Base-by-base conservation (phyloP, 2,329 filamentous ascomycete genomes). In the Phyllosticta paracitricarpa region DNA sequence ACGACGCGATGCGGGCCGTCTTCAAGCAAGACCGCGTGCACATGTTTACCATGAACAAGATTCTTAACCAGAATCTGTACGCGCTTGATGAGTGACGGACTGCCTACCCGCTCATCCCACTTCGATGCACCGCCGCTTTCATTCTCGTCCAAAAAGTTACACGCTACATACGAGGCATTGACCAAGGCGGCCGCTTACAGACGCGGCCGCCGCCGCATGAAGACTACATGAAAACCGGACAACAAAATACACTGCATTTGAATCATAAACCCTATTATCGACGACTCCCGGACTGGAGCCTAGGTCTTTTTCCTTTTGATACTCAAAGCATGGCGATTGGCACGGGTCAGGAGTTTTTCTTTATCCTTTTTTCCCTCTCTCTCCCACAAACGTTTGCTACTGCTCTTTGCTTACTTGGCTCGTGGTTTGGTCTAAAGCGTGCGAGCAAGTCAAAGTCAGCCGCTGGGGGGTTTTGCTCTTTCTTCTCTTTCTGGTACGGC, bases 41-140 rank as follows among this genome's bases (percentile, higher is more conserved):
- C 76, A 99, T 99, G 94, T 99, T 99, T 75, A 92, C 91, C 67
- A 97, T 99, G 93, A 97, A 96, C 80, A 97, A 97, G 79, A 84
- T 96, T 17, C 84, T 97, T 10, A 91, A 89, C 65, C 87, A 88
- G 72, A 93, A 97, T 70, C 80, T 97, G 51, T 97, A 96, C 71
- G 89, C 88, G 2, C 82, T 89, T 56, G 91, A 93, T 59, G 91
- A 94, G 73, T 85, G 61, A 63, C 24, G 24, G 40, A 48, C 40
- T n/a, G 40, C 40, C 6, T 10, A 14, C n/a, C 40, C n/a, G 14
- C 40, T 48, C 40, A 48, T n/a, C 35, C 35, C 35, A 6, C n/a
- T 48, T 48, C n/a, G 14, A n/a, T n/a, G 40, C 40, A n/a, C 17
- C 7, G 40, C 14, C 40, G 40, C n/a, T n/a, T 17, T n/a, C 14